These are phyloP conservation scores for Penicillium glabrum DNA, from an alignment of 2,329 filamentous ascomycete species.

Conservation along the genomic window DNA sequence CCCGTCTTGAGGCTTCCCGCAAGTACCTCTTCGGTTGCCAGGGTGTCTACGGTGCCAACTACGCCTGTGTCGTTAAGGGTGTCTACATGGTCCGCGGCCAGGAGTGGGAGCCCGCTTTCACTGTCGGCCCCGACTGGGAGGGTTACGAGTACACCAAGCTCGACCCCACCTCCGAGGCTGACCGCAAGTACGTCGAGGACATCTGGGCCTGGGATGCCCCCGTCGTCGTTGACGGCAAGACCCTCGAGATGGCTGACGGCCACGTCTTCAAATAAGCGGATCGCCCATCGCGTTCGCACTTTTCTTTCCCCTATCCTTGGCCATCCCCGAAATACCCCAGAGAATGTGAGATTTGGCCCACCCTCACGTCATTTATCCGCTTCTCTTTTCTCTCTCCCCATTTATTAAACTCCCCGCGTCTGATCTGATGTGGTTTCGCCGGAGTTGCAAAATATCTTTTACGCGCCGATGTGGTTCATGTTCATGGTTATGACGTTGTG, in stretches of 20 bases:
- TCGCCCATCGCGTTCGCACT: slow-evolving; percentile 6
- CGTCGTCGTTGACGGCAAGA: slow-evolving; percentile 77
- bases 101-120: slow-evolving; percentile 81
- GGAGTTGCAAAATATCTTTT: slow-evolving; percentile 19
- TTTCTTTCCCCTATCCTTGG: slow-evolving; percentile 4
- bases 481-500: slow-evolving; percentile 27
- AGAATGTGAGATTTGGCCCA: slow-evolving; percentile 7
- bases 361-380: neutral
- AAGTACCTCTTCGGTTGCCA: slow-evolving; percentile 95
- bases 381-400: slow-evolving; percentile 8
- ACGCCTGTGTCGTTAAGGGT: slow-evolving; percentile 88
- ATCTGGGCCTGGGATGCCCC: slow-evolving; percentile 93
- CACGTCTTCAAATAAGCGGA: slow-evolving; percentile 96
- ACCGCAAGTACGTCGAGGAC: slow-evolving; percentile 81
- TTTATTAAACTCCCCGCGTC: slow-evolving; percentile 2
- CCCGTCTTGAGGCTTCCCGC: slow-evolving; percentile 92
- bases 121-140: slow-evolving; percentile 96
- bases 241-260: slow-evolving; percentile 82
- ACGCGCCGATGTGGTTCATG: slow-evolving; percentile 27
- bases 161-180: slow-evolving; percentile 79
- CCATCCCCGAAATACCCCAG: slow-evolving; percentile 22
- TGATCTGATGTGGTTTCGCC: slow-evolving; percentile 2
- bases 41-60: slow-evolving; percentile 85
- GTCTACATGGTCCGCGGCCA: slow-evolving; percentile 94
- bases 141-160: slow-evolving; percentile 97